Conservation (phyloP, 2,329 filamentous ascomycete species). For the Fusarium setosum region DNA sequence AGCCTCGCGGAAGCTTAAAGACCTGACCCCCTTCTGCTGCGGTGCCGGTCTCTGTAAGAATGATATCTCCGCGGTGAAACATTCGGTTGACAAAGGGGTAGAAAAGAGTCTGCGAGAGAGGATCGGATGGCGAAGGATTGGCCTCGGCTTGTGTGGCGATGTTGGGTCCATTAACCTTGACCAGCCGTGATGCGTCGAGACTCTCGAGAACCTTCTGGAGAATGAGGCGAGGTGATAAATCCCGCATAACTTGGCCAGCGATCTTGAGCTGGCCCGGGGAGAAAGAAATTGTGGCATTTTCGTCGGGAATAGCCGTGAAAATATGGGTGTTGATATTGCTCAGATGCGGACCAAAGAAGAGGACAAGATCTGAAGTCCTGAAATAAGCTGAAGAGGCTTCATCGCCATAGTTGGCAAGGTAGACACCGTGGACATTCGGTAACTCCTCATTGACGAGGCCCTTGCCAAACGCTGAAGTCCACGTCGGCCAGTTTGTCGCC, state of each 20-base stretch:
- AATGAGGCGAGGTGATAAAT: too few species aligned
- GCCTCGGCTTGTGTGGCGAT: too few species aligned
- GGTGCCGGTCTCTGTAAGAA: background rate
- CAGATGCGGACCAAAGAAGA: background rate
- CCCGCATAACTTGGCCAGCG: too few species aligned
- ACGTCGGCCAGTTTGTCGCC: background rate
- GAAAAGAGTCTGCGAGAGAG: background rate
- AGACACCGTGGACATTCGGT: slow-evolving; percentile 62
- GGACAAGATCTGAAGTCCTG: background rate
- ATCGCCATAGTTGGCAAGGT: slow-evolving; percentile 54
- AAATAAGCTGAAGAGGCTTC: background rate
- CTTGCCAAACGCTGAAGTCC: slow-evolving; percentile 60
- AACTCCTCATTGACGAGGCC: slow-evolving; percentile 60
- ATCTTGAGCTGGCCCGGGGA: background rate
- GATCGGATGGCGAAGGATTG: background rate
- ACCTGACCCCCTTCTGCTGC: background rate
- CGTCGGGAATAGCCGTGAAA: background rate
- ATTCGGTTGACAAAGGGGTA: too few species aligned
- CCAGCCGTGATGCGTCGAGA: too few species aligned
- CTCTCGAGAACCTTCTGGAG: too few species aligned
- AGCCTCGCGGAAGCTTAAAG: background rate
- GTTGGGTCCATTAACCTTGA: too few species aligned
- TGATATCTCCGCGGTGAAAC: background rate
- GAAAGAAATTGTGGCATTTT: background rate
- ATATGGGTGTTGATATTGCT: background rate